Evolutionary conservation across 495 filamentous ascomycete genomes (phyloP).

Genomic region (Echria macrotheca): DNA sequence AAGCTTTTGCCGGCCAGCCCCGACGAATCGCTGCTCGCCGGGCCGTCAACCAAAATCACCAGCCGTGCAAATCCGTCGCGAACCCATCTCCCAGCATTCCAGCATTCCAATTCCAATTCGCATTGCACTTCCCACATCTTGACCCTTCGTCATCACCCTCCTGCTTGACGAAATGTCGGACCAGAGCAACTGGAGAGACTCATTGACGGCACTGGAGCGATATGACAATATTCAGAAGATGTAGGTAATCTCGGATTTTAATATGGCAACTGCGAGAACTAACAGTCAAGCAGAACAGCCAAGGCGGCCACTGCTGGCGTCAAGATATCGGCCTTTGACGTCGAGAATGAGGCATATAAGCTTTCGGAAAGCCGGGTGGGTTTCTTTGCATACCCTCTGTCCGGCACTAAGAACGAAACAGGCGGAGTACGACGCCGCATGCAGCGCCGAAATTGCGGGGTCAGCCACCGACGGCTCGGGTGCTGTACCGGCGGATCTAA

Average conservation of each 20-base stretch:
- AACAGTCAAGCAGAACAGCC: conserved; percentile 12
- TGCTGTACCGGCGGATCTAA: not conserved
- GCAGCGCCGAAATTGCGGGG: not conserved
- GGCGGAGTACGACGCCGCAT: conserved; percentile 42
- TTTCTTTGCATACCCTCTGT: not conserved
- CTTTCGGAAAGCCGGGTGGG: conserved; percentile 34
- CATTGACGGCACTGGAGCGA: conserved; percentile 41
- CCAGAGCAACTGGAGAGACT: conserved; percentile 17
- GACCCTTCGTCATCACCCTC: not conserved
- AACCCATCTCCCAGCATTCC: not conserved
- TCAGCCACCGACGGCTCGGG: not conserved
- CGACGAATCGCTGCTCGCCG: conserved; percentile 5
- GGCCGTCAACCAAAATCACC: conserved; percentile 3
- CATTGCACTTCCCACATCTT: not conserved
- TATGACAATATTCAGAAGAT: conserved; percentile 49
- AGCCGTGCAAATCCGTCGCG: conserved; percentile 3
- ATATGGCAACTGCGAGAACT: not conserved
- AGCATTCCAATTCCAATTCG: no score
- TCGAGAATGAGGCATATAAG: conserved; percentile 42
- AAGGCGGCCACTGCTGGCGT: conserved; percentile 14
- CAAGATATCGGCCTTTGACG: conserved; percentile 25
- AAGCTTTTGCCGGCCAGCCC: conserved; percentile 1
- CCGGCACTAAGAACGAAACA: conserved; percentile 20
- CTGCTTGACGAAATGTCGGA: conserved; percentile 17
- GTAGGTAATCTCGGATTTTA: conserved; percentile 27